Conservation (phyloP, 176 grass and related monocot species). For the Leersia perrieri region DNA sequence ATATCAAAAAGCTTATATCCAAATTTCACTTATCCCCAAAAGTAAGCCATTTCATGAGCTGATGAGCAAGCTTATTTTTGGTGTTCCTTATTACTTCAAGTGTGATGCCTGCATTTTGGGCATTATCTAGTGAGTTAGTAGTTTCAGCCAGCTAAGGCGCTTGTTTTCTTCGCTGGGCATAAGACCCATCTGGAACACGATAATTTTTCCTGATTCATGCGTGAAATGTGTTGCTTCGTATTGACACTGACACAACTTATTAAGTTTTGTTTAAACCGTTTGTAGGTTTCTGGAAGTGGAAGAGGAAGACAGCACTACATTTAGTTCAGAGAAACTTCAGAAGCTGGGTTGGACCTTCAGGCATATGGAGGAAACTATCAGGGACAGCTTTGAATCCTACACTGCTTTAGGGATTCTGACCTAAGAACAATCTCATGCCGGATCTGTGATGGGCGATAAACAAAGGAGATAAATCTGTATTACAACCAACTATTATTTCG, state of each 20-base stretch:
- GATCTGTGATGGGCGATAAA: not conserved
- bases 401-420: constrained; percentile 25
- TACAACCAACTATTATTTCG: no score
- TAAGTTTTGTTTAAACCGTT: not conserved
- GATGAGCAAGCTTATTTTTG: not conserved
- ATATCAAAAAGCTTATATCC: constrained; percentile 40
- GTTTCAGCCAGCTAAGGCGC: no score
- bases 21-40: constrained; percentile 39
- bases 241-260: not conserved
- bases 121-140: not conserved
- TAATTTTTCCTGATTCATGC: not conserved
- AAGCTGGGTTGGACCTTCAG: constrained; percentile 45
- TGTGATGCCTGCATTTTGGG: not conserved
- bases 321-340: constrained; percentile 40
- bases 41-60: constrained; percentile 22
- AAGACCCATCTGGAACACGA: no score
- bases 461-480: no score
- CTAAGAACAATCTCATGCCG: not conserved
- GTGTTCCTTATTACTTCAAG: not conserved
- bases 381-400: constrained; percentile 48
- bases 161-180: no score
- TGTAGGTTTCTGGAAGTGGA: constrained; percentile 42
- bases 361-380: constrained; percentile 34
- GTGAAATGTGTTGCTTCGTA: not conserved
- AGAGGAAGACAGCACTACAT: not conserved